Conservation (phyloP, 2,329 filamentous ascomycete species). For the Pseudogymnoascus sp. region DNA sequence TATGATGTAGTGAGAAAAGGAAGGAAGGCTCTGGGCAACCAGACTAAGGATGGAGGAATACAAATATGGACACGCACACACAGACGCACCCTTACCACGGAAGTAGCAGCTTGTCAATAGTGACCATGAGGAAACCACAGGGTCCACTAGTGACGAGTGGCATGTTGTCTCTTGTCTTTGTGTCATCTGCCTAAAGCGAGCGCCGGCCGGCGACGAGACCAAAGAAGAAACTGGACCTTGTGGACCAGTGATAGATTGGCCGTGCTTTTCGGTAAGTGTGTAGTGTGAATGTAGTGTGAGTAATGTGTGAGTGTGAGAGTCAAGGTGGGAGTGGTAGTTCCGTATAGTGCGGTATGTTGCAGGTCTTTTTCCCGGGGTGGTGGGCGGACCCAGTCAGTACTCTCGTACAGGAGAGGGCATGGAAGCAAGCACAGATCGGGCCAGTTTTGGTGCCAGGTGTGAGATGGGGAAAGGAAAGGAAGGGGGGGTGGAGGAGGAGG, state of each 20-base stretch:
- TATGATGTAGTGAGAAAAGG: constrained; percentile 1
- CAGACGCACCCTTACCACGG: not conserved
- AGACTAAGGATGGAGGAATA: not conserved
- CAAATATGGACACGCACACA: not conserved
- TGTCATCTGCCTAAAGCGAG: not conserved
- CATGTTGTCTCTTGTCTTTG: not conserved
- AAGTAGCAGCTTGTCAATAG: not conserved
- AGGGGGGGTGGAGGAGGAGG: not conserved
- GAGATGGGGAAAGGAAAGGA: not conserved
- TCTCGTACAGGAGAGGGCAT: not conserved
- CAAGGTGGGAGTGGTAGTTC: not conserved
- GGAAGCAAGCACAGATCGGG: not conserved
- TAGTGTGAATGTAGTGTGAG: not conserved
- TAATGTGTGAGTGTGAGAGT: not conserved
- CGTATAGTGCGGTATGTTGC: not conserved
- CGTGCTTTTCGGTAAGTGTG: not conserved
- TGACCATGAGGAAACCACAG: not conserved
- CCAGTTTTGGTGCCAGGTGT: not conserved
- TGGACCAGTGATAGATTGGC: not conserved
- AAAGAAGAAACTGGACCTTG: not conserved
- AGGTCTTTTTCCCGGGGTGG: not conserved
- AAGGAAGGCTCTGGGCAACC: not conserved
- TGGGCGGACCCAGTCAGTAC: not conserved
- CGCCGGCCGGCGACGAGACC: not conserved
- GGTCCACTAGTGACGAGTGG: not conserved